Evolutionary conservation across 495 filamentous ascomycete genomes (phyloP).

Genomic region (Penicillium turbatum): DNA sequence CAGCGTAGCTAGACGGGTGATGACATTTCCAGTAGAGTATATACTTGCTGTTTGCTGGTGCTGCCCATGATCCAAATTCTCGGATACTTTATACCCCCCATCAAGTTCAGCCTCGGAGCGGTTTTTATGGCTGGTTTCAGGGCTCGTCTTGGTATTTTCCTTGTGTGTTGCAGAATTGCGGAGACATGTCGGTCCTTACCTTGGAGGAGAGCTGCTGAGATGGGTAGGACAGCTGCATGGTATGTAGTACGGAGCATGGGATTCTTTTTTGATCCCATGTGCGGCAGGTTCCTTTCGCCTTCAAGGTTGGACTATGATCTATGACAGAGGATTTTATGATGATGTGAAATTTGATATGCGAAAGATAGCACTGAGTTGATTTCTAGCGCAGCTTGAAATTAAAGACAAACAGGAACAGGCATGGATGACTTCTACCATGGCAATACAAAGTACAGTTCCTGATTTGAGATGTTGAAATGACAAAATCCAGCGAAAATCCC

Average conservation of each 20-base stretch:
- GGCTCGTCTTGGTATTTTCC: neutral
- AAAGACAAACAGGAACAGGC: neutral
- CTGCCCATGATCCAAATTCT: neutral
- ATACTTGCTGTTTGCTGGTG: neutral
- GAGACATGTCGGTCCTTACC: neutral
- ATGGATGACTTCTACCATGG: constrained; percentile 8
- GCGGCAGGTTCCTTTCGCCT: neutral
- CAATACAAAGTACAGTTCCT: constrained; percentile 15
- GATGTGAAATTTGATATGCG: neutral
- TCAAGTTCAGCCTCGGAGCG: neutral
- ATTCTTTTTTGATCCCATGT: neutral
- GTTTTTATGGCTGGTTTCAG: neutral
- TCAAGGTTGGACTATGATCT: neutral
- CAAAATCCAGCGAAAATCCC: constrained; percentile 11
- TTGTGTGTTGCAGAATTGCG: neutral
- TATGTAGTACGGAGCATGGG: neutral
- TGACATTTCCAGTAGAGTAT: neutral
- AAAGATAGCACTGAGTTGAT: constrained; percentile 1
- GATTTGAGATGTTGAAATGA: constrained; percentile 13
- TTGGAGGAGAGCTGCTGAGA: neutral
- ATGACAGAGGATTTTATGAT: neutral
- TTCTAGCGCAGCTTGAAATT: constrained; percentile 1
- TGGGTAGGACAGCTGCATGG: neutral
- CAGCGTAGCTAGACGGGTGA: neutral
- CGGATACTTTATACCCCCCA: constrained; percentile 5